Evolutionary conservation across 176 grass and related monocot genomes (phyloP), one percentile per base, ranked within the genome.

Genomic region (Carex cristatella): DNA sequence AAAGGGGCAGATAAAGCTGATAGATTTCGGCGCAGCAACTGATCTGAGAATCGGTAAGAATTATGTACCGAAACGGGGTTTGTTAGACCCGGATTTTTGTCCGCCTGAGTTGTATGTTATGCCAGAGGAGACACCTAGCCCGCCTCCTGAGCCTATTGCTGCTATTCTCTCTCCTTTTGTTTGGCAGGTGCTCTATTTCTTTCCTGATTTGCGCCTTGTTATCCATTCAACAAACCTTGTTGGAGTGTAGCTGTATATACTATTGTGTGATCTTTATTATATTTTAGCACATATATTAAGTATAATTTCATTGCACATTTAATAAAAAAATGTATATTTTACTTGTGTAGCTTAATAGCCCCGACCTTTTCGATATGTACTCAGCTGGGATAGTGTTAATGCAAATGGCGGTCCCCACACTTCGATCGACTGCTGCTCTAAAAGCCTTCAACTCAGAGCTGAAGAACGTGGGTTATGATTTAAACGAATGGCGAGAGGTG

Each of bases 21-120:
- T 98, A 88, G 96, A 99, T 86, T 99, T 95, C 78, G 96, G 93
- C 4, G 96, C 96, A 80, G 96, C 96, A 35, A 92, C 96, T 38
- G 96, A 99, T 89, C 91, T 99, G 60, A 93, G 96, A 61, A 94
- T 99, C 23, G 96, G 96, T 81, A 99, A 99, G 90, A 99, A 99
- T 90, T 99, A 95, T 85, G 83, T 89, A 64, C 93, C 96, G 9
- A 83, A 99, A 65, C 86, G 86, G 72, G 74, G 83, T 30, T 89
- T 99, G 35, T 90, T 99, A 13, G 93, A 99, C 87, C 96, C 93
- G 0, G 88, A 92, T 89, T 99, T 92, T 81, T 99, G 93, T 83
- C 93, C 96, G 5, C 96, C 93, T 5, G 96, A 98, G 86, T 85
- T 98, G 73, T 98, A 95, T 84, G 96, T 98, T 18, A 91, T 98